A percentile compares a stretch with the other conserved stretches of the same genome.
phyloP scores from a whole-genome alignment of 2,329 filamentous ascomycete genomes.

The Aureobasidium sp. region DNA sequence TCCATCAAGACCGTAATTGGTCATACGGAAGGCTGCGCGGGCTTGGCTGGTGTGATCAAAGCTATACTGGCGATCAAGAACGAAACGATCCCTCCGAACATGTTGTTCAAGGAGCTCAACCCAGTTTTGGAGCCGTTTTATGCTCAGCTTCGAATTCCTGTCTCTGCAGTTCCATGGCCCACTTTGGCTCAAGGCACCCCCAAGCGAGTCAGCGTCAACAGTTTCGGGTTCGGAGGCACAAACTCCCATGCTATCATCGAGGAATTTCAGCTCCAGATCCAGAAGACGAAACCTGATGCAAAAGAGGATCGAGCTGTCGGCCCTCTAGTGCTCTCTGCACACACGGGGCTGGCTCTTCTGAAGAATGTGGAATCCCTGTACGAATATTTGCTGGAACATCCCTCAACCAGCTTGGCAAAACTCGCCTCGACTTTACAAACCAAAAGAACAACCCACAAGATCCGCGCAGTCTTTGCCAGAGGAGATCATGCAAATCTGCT shows the following conservation, averaged over 20 bases:
- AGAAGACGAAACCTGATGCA: no score
- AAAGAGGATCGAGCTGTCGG: no score
- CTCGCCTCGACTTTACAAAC: no score
- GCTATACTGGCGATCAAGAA: slow-evolving; percentile 22
- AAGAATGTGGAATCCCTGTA: no score
- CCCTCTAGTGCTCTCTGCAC: no score
- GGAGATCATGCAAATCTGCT: no score
- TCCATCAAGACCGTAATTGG: slow-evolving; percentile 34
- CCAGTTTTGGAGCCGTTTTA: neutral
- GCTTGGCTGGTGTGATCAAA: slow-evolving; percentile 34
- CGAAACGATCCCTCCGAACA: slow-evolving; percentile 23
- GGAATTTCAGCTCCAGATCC: slow-evolving; percentile 19
- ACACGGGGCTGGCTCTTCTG: no score
- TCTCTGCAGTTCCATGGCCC: neutral
- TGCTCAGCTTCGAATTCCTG: neutral
- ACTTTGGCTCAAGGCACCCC: slow-evolving; percentile 41
- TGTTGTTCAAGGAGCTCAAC: slow-evolving; percentile 13
- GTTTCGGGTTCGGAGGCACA: slow-evolving; percentile 25
- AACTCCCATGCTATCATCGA: slow-evolving; percentile 26
- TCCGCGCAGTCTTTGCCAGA: no score
- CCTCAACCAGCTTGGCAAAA: no score
- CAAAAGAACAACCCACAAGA: no score
- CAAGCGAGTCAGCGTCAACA: slow-evolving; percentile 18
- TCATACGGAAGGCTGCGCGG: slow-evolving; percentile 46
- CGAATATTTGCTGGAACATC: no score